phyloP scores from a whole-genome alignment of 768 basidiomycete species.

The Boletus rubropictus region DNA sequence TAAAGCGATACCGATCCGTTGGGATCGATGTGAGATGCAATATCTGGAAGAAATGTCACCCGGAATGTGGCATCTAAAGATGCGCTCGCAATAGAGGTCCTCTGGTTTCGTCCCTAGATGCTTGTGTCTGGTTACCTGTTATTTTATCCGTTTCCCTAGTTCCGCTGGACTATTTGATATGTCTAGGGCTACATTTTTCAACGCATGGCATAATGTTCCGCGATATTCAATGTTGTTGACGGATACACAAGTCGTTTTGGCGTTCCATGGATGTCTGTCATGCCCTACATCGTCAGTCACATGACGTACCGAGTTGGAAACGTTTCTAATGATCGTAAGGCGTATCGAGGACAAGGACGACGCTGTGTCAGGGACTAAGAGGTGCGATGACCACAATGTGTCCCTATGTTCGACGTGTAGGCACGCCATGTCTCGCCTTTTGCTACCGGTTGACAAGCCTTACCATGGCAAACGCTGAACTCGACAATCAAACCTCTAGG shows the following conservation, averaged over 20 bases:
- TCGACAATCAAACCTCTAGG: too few relatives aligned
- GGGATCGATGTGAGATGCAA: slow-evolving; percentile 64
- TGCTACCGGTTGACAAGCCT: not conserved
- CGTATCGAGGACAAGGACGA: not conserved
- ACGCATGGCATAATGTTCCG: slow-evolving; percentile 5
- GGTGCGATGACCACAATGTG: not conserved
- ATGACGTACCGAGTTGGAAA: too few relatives aligned
- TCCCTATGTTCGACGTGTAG: not conserved
- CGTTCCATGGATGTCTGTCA: too few relatives aligned
- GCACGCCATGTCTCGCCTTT: too few relatives aligned
- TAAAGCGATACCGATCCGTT: slow-evolving; percentile 62
- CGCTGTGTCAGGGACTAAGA: not conserved
- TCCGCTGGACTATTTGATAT: slow-evolving; percentile 10
- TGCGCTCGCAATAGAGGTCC: slow-evolving; percentile 27
- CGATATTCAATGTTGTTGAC: too few relatives aligned
- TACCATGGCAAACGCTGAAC: too few relatives aligned
- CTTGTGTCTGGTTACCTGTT: slow-evolving; percentile 9
- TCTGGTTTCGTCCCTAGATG: not conserved
- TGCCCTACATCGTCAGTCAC: too few relatives aligned
- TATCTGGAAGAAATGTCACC: slow-evolving; percentile 63
- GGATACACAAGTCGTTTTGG: too few relatives aligned
- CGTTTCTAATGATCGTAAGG: not conserved
- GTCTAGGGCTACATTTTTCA: not conserved
- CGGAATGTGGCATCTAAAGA: slow-evolving; percentile 70
- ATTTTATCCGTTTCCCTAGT: slow-evolving; percentile 3